Conservation (phyloP, 2,329 filamentous ascomycete species). For the Colletotrichum liriopes region DNA sequence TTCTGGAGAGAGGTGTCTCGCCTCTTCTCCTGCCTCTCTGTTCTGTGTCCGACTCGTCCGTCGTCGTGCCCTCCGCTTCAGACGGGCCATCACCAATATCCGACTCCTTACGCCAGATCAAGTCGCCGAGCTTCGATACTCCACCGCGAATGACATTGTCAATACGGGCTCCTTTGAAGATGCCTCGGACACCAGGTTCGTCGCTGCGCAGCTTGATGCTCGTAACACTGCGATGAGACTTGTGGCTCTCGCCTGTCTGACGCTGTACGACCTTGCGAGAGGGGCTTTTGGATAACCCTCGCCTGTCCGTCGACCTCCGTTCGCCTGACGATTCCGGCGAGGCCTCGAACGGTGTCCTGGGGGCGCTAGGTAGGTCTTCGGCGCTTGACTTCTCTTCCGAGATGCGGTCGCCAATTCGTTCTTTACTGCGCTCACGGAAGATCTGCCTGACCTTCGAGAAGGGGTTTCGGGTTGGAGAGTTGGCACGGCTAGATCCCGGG, state of each 20-base stretch:
- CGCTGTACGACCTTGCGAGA: slow-evolving; percentile 54
- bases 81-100: slow-evolving; percentile 48
- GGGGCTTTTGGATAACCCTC: slow-evolving; percentile 56
- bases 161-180: slow-evolving; percentile 84
- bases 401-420: slow-evolving; percentile 55
- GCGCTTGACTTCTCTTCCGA: slow-evolving; percentile 39
- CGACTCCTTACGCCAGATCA: slow-evolving; percentile 70
- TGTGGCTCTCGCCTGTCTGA: slow-evolving; percentile 63
- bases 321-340: slow-evolving; percentile 38
- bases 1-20: slow-evolving; percentile 46
- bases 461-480: slow-evolving; percentile 75
- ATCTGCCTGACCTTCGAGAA: slow-evolving; percentile 70
- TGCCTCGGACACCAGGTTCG: slow-evolving; percentile 74
- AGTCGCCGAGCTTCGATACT: slow-evolving; percentile 70
- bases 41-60: slow-evolving; percentile 67
- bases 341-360: slow-evolving; percentile 43
- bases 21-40: slow-evolving; percentile 56
- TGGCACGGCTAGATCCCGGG: slow-evolving; percentile 72
- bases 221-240: slow-evolving; percentile 63
- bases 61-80: slow-evolving; percentile 58
- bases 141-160: slow-evolving; percentile 78
- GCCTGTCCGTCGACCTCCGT: slow-evolving; percentile 48
- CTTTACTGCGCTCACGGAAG: slow-evolving; percentile 69
- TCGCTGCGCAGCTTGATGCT: slow-evolving; percentile 63
- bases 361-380: slow-evolving; percentile 49